These are phyloP conservation scores for Dovyalis caffra DNA, from an alignment of 345 rosid species.

Conservation along the genomic window DNA sequence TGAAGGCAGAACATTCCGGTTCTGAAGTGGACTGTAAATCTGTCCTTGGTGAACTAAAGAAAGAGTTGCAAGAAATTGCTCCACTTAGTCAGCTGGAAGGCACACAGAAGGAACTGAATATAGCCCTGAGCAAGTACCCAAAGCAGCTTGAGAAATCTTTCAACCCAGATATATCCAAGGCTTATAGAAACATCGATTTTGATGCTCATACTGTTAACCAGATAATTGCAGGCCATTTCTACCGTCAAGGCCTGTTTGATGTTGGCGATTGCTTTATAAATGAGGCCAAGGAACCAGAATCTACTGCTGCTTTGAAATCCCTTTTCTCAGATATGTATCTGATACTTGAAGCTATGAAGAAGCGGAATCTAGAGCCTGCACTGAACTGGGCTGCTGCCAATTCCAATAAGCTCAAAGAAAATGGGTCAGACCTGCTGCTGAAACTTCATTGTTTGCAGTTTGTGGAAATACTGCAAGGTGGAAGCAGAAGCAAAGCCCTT, in stretches of 20 bases:
- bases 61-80: conserved; percentile 38
- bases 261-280: conserved; percentile 60
- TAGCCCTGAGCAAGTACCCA: conserved; percentile 58
- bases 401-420: conserved; percentile 53
- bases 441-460: conserved; percentile 67
- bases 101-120: conserved; percentile 60
- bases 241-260: conserved; percentile 63
- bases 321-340: conserved; percentile 58
- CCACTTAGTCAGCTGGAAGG: conserved; percentile 51
- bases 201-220: conserved; percentile 54
- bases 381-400: conserved; percentile 55
- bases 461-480: conserved; percentile 47
- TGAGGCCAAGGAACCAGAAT: conserved; percentile 49
- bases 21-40: conserved; percentile 31
- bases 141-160: conserved; percentile 60
- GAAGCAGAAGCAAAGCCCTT: conserved; percentile 53
- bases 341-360: conserved; percentile 59
- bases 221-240: conserved; percentile 62
- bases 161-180: conserved; percentile 63
- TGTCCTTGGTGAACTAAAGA: conserved; percentile 44
- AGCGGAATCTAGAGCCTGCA: conserved; percentile 55
- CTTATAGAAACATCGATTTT: conserved; percentile 58
- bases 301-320: conserved; percentile 35
- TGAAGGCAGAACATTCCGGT: conserved; percentile 26
- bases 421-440: conserved; percentile 61